A percentile compares a stretch with the other conserved stretches of the same genome.
Evolutionary conservation across 306 rosid genomes (phyloP).

Genomic region (Leucaena leucocephala): DNA sequence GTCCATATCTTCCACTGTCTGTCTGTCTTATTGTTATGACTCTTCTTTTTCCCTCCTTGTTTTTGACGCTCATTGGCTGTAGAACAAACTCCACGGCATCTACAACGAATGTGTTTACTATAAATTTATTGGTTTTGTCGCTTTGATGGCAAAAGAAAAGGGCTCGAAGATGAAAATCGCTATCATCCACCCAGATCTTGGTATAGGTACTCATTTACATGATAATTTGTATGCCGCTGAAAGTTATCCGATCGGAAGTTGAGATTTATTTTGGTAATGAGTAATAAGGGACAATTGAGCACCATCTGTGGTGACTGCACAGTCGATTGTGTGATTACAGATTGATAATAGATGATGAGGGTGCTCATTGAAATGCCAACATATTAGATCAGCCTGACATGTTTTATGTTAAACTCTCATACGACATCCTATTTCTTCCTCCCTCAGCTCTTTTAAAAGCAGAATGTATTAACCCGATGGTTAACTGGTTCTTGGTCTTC

Average conservation of each 20-base stretch:
- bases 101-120: not conserved
- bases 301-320: not conserved
- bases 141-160: constrained; percentile 45
- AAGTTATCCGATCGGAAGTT: not conserved
- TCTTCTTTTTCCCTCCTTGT: not conserved
- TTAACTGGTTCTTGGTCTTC: not conserved
- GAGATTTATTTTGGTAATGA: not conserved
- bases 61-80: not conserved
- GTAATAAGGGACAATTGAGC: not conserved
- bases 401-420: too few relatives aligned
- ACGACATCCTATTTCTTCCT: not conserved
- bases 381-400: not conserved
- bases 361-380: not conserved
- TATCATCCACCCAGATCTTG: constrained; percentile 89
- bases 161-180: constrained; percentile 66
- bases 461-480: not conserved
- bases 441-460: not conserved
- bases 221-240: not conserved
- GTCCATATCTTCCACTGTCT: not conserved
- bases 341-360: not conserved
- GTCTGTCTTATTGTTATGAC: too few relatives aligned
- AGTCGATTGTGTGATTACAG: not conserved
- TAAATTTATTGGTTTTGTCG: not conserved
- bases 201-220: constrained; percentile 60
- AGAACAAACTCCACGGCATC: not conserved